These are phyloP conservation scores for Sugiyamaella qingdaonensis DNA, from an alignment of 805 yeast genomes.

Conservation along the genomic window DNA sequence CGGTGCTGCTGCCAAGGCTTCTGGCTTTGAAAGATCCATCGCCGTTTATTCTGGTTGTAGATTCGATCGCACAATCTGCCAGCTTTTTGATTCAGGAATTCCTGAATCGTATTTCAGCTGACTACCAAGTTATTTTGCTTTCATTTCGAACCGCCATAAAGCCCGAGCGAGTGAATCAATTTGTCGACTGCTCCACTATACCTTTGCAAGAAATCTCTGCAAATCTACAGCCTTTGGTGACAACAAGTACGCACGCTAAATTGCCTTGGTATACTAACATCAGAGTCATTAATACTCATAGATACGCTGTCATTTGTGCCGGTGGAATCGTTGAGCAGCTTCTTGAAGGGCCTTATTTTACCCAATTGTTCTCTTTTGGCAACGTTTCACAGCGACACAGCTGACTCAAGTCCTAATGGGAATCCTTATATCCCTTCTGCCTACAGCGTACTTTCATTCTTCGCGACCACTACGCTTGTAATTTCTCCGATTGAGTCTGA, in stretches of 20 bases:
- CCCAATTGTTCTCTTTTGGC: conserved; percentile 46
- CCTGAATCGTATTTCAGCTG: conserved; percentile 36
- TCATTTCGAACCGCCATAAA: conserved; percentile 60
- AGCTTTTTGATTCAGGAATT: conserved; percentile 55
- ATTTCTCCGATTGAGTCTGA: conserved; percentile 42
- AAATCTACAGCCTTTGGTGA: not conserved
- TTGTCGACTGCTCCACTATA: conserved; percentile 12
- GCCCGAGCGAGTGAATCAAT: conserved; percentile 29
- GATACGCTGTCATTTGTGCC: conserved; percentile 66
- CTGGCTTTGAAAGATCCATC: conserved; percentile 66
- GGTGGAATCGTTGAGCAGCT: conserved; percentile 42
- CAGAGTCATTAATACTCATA: conserved; percentile 48
- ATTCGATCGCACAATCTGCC: conserved; percentile 68
- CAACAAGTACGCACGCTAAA: not conserved
- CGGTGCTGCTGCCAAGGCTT: conserved; percentile 57
- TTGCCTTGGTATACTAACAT: not conserved
- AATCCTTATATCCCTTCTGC: conserved; percentile 50
- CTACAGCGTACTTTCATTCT: conserved; percentile 51
- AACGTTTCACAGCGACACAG: conserved; percentile 38
- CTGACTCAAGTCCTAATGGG: conserved; percentile 4
- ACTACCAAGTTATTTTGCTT: conserved; percentile 45
- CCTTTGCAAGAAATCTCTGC: not conserved
- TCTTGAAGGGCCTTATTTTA: conserved; percentile 48
- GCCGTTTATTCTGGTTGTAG: conserved; percentile 67
- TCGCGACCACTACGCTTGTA: conserved; percentile 72